Base-by-base conservation (phyloP, 1,139 yeast species). In the Zygoascus meyerae region DNA sequence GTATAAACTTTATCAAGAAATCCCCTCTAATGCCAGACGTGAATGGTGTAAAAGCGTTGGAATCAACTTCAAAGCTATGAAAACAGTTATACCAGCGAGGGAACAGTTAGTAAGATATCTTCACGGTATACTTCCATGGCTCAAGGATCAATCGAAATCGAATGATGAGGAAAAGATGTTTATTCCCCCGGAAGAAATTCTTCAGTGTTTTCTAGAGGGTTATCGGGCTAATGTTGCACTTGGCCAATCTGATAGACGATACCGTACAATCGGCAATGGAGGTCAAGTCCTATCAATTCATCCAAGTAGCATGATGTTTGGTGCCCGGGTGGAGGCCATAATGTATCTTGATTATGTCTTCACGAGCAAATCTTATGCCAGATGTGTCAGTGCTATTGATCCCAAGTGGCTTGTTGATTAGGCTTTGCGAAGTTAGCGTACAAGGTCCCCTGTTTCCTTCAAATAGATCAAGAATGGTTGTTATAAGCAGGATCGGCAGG, bases 261-360 rank as follows among this genome's bases (percentile, higher is more conserved):
- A 83, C 67, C 74, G 95, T 61, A 89, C 97, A 0, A 83, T 89
- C 11, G 70, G 81, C 21, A 79, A 83, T 6, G 95, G 95, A 16
- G 62, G 64, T 29, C 73, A 68, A 55, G 70, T 84, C 29, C 80
- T 94, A 40, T 80, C 94, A 49, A 80, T 94, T 14, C 99, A 94
- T 63, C 98, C 98, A 0, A 86, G 96, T 0, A 86, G 96, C 1
- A 71, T 86, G 63, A 69, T 94, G 42, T 94, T 90, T 66, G 96
- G 96, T 10, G 77, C 78, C 55, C 78, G 79, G 55, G 72, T 80
- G 41, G 95, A 90, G 55, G 96, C 95, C 2, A 82, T 92, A 48
- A 82, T 94, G 92, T 94, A 87, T 69, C 82, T 89, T 46, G 98
- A 94, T 65, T 89, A 86, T 62, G 97, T 94, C 31, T 92, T 76